A percentile compares a stretch with the other conserved stretches of the same genome.
Evolutionary conservation across 257 asterid genomes (phyloP).

Genomic region (Verbena officinalis): DNA sequence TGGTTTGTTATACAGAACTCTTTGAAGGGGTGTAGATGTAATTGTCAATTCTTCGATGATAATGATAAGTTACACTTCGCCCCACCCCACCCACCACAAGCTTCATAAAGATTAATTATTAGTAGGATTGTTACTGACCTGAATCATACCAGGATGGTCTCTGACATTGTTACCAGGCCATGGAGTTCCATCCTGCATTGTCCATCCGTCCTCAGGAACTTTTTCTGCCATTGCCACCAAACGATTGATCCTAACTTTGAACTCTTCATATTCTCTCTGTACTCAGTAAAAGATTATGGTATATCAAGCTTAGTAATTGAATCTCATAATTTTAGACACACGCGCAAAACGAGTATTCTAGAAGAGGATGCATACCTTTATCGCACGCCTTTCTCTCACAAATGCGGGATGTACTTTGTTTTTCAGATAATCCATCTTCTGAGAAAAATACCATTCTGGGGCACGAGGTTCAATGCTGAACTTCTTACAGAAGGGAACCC

Average conservation of each 20-base stretch:
- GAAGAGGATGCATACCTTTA: constrained; percentile 62
- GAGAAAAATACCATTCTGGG: constrained; percentile 87
- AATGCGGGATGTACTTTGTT: constrained; percentile 83
- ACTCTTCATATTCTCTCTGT: constrained; percentile 94
- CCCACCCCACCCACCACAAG: background rate
- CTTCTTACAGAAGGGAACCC: constrained; percentile 91
- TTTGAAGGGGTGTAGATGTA: too few species aligned
- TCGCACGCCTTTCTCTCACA: constrained; percentile 81
- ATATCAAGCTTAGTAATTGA: background rate
- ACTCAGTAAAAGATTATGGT: constrained; percentile 17
- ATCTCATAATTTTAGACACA: background rate
- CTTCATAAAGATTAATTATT: background rate
- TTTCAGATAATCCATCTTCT: constrained; percentile 77
- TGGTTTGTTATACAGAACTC: too few species aligned
- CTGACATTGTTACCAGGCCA: constrained; percentile 97
- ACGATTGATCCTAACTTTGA: constrained; percentile 72
- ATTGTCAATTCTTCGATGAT: background rate
- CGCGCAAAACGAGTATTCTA: background rate
- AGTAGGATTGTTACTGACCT: constrained; percentile 49
- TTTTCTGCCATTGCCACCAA: constrained; percentile 80
- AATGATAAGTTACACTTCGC: background rate
- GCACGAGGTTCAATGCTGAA: constrained; percentile 85
- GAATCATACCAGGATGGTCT: constrained; percentile 98
- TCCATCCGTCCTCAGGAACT: constrained; percentile 97
- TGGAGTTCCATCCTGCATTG: constrained; percentile 92